Base-by-base conservation (phyloP, 176 grass and related monocot species). In the Alopecurus myosuroides region DNA sequence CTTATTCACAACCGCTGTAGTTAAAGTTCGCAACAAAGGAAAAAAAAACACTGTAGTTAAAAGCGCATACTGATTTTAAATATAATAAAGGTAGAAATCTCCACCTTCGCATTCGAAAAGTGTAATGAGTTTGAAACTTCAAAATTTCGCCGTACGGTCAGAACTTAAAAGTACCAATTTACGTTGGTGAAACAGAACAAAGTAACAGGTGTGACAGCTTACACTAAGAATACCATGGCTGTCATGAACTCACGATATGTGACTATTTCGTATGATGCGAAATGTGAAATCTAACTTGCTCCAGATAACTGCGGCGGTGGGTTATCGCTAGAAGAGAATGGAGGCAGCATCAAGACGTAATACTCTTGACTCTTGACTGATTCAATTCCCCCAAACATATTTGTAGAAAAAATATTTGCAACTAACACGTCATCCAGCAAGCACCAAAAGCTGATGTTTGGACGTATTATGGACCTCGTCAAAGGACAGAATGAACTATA, bases 381-480 rank as follows among this genome's bases (percentile, higher is more conserved):
- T 72, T 88, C 86, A 78, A 72, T 41, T 34, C n/a, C 42, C n/a
- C 7, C 18, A 62, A 61, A 39, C 37, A 62, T 72, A 78, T 2
- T 1, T 48, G 0, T 12, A 20, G 0, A 78, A 61, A 88, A 83
- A 78, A 50, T 9, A 88, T 41, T 49, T 51, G 31, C 22, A 76
- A 61, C 69, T 22, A 82, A 70, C 68, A 77, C 60, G 72, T 78
- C 73, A 78, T 71, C 3, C 19, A 29, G n/a, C 41, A 83, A 20
- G 31, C 10, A 52, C 64, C 80, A 83, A 84, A 84, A 72, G 74
- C 10, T 78, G 51, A 25, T 52, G 23, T 52, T 88, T 78, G 86
- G 86, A 71, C 31, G 33, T 77, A 83, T 42, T 88, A 62, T 63
- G 52, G 74, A 84, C 80, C 31, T 34, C 23, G 74, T 88, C 86